phyloP scores from a whole-genome alignment of 1,284 basidiomycete species.

The Cutaneotrichosporon dermatis region DNA sequence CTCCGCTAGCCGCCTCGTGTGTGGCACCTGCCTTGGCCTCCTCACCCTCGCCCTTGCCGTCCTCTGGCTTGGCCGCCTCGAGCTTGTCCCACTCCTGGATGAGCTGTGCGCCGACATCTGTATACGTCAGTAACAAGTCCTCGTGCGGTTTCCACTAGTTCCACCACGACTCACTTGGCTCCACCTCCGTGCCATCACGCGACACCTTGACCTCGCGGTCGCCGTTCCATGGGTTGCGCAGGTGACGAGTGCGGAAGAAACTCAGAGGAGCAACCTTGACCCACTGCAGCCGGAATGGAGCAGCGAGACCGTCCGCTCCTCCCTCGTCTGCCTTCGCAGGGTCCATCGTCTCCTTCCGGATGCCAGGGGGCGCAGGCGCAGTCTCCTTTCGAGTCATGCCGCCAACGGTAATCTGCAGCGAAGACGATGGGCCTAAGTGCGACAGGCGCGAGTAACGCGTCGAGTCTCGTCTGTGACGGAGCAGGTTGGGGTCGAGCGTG shows the following conservation, averaged over 20 bases:
- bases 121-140: background rate
- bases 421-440: conserved; percentile 9
- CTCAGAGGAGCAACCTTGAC: conserved; percentile 67
- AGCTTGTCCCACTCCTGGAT: conserved; percentile 68
- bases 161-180: conserved; percentile 55
- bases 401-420: conserved; percentile 13
- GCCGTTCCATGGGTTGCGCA: conserved; percentile 90
- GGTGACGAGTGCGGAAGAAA: conserved; percentile 69
- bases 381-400: background rate
- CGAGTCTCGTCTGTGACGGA: conserved; percentile 19
- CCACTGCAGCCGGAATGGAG: conserved; percentile 82
- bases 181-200: conserved; percentile 85
- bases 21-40: no score
- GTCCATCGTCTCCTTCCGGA: conserved; percentile 4
- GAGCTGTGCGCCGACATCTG: conserved; percentile 63
- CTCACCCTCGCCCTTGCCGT: conserved; percentile 2
- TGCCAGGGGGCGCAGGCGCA: no score
- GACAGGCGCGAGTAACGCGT: background rate
- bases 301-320: conserved; percentile 55
- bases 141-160: no score
- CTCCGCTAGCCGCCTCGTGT: no score
- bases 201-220: conserved; percentile 87
- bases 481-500: conserved; percentile 36
- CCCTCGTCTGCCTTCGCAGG: background rate
- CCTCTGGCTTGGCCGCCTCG: conserved; percentile 7